Percentiles rank a stretch among this genome's conserved stretches.
These are phyloP conservation scores for Lentinus tigrinus DNA, from an alignment of 768 basidiomycete genomes.

Conservation along the genomic window DNA sequence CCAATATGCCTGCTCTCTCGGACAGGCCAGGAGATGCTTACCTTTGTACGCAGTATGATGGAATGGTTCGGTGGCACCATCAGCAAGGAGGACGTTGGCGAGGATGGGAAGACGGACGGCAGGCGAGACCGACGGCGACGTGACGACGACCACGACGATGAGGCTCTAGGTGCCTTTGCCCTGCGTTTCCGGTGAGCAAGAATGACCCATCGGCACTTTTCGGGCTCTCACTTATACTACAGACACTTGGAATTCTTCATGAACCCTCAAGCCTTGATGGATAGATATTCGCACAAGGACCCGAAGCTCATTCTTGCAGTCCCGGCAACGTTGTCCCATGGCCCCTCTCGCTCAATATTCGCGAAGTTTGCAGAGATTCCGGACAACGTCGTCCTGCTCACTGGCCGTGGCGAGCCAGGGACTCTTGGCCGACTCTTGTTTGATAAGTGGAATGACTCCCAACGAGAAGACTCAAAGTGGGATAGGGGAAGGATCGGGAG, in stretches of 20 bases:
- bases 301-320: slow-evolving; percentile 94
- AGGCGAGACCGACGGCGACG: slow-evolving; percentile 41
- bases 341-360: slow-evolving; percentile 85
- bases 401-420: slow-evolving; percentile 73
- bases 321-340: slow-evolving; percentile 90
- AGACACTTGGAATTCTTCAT: slow-evolving; percentile 94
- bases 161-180: slow-evolving; percentile 80
- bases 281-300: slow-evolving; percentile 80
- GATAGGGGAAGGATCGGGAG: slow-evolving; percentile 88
- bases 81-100: slow-evolving; percentile 88
- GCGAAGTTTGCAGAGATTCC: slow-evolving; percentile 80
- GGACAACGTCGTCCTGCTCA: slow-evolving; percentile 86
- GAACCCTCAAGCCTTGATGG: slow-evolving; percentile 74
- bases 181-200: slow-evolving; percentile 81
- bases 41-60: slow-evolving; percentile 95
- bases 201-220: not conserved
- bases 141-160: slow-evolving; percentile 61
- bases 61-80: slow-evolving; percentile 98
- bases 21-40: slow-evolving; percentile 90
- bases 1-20: slow-evolving; percentile 94
- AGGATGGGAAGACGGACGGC: slow-evolving; percentile 46
- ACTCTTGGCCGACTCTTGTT: slow-evolving; percentile 80
- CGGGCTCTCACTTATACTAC: not conserved
- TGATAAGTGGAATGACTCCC: slow-evolving; percentile 81
- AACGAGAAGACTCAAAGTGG: slow-evolving; percentile 81